Percentiles rank a stretch among this genome's conserved stretches.
These are phyloP conservation scores for Aspergillus calidoustus DNA, from an alignment of 2,329 filamentous ascomycete genomes.

Conservation along the genomic window DNA sequence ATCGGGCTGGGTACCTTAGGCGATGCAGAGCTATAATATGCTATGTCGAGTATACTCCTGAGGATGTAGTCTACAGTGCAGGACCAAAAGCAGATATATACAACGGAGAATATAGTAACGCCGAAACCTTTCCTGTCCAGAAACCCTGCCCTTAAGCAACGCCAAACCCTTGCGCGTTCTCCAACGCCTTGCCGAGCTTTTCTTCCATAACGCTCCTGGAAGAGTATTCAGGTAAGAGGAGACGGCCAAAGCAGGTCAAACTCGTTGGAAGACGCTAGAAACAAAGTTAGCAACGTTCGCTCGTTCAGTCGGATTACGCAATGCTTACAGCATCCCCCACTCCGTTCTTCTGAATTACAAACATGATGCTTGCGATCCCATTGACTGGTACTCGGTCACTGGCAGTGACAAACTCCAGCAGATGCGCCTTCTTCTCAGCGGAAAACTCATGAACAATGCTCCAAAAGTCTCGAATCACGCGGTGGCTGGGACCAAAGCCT, in stretches of 20 bases:
- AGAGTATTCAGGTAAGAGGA: constrained; percentile 82
- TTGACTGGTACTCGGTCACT: constrained; percentile 88
- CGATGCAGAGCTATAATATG: not conserved
- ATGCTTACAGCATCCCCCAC: constrained; percentile 58
- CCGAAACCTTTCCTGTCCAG: not conserved
- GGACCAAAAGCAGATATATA: constrained; percentile 9
- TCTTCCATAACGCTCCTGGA: constrained; percentile 70
- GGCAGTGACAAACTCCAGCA: constrained; percentile 94
- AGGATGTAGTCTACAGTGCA: not conserved
- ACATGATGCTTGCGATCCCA: constrained; percentile 79
- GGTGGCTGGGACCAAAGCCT: constrained; percentile 73
- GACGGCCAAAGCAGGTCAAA: constrained; percentile 89
- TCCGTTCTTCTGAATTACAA: constrained; percentile 79
- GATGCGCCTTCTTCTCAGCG: constrained; percentile 70
- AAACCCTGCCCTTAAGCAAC: constrained; percentile 60
- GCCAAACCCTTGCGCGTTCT: constrained; percentile 89
- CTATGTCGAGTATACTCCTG: not conserved
- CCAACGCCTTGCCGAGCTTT: constrained; percentile 81
- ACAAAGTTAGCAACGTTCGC: not conserved
- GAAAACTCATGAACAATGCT: constrained; percentile 68
- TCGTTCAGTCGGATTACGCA: not conserved
- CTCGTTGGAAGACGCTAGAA: constrained; percentile 72
- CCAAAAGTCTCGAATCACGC: constrained; percentile 82
- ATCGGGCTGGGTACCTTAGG: not conserved
- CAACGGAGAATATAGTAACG: constrained; percentile 5